Conservation (phyloP, 2,329 filamentous ascomycete species). For the Penicillium sp. region DNA sequence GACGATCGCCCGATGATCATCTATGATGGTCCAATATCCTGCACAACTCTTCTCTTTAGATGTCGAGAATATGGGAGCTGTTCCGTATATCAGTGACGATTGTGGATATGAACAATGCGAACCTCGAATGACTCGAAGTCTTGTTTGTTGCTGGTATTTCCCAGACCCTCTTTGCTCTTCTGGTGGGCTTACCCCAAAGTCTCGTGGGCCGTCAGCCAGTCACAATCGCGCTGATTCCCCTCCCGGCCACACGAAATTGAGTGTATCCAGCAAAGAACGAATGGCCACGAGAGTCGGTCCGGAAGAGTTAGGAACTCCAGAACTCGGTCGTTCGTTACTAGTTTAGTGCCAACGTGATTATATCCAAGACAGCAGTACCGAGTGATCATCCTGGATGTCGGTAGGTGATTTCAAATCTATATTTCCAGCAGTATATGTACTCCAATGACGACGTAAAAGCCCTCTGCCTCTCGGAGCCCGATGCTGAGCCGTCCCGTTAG, state of each 20-base stretch:
- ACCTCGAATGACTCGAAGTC: not conserved
- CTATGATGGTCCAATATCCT: not conserved
- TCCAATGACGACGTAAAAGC: no score
- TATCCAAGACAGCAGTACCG: not conserved
- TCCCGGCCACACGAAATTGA: not conserved
- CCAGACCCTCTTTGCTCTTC: not conserved
- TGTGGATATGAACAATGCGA: not conserved
- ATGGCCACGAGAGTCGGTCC: not conserved
- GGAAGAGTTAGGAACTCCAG: not conserved
- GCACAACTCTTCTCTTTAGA: no score
- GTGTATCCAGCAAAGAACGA: not conserved
- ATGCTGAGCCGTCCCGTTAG: not conserved
- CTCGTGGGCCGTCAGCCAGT: not conserved
- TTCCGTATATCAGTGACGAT: not conserved
- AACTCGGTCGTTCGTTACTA: not conserved
- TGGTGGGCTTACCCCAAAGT: not conserved
- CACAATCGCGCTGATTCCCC: not conserved
- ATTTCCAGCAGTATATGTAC: no score
- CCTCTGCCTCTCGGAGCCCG: no score
- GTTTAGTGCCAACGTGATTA: not conserved
- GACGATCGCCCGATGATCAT: not conserved
- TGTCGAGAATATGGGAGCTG: not conserved
- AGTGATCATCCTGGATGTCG: not conserved
- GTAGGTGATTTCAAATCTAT: no score
- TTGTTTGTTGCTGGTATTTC: not conserved